Evolutionary conservation across 1,139 yeast species (phyloP).

Genomic region (Saccharomycopsis hybrid): DNA sequence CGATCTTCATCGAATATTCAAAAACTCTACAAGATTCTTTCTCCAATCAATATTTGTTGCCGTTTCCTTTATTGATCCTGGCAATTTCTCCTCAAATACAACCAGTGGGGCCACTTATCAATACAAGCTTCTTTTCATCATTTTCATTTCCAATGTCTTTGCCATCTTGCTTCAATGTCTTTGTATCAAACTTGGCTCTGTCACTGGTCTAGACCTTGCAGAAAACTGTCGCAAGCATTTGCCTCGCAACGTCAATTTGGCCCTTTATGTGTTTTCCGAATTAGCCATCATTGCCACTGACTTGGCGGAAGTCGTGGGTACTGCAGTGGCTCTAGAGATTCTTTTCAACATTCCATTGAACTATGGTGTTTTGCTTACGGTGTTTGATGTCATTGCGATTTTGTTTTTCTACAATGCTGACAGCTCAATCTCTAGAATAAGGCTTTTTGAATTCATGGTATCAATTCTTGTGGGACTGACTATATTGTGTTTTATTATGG

Average conservation of each 20-base stretch:
- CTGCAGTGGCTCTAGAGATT: slow-evolving; percentile 84
- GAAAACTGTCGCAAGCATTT: slow-evolving; percentile 77
- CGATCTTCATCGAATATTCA: neutral
- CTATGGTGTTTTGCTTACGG: slow-evolving; percentile 75
- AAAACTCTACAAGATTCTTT: slow-evolving; percentile 14
- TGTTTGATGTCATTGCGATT: slow-evolving; percentile 77
- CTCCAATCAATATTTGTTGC: slow-evolving; percentile 28
- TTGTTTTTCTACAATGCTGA: slow-evolving; percentile 86
- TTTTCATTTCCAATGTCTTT: slow-evolving; percentile 74
- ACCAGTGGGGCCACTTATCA: slow-evolving; percentile 88
- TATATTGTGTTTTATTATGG: slow-evolving; percentile 77
- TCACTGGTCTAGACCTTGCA: slow-evolving; percentile 86
- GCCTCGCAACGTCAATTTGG: slow-evolving; percentile 52
- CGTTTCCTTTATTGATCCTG: slow-evolving; percentile 97
- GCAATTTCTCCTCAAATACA: slow-evolving; percentile 92
- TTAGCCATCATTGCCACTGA: slow-evolving; percentile 89
- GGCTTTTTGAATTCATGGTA: slow-evolving; percentile 80
- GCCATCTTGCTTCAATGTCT: slow-evolving; percentile 83
- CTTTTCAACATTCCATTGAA: slow-evolving; percentile 70
- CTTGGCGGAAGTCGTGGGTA: slow-evolving; percentile 89
- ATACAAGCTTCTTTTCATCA: slow-evolving; percentile 74
- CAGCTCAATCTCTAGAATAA: slow-evolving; percentile 62
- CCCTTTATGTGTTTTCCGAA: slow-evolving; percentile 71
- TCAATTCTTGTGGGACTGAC: slow-evolving; percentile 73
- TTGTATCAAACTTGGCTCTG: slow-evolving; percentile 81